phyloP scores from a whole-genome alignment of 352 stramenopile species.

The Saprolegnia diclina region DNA sequence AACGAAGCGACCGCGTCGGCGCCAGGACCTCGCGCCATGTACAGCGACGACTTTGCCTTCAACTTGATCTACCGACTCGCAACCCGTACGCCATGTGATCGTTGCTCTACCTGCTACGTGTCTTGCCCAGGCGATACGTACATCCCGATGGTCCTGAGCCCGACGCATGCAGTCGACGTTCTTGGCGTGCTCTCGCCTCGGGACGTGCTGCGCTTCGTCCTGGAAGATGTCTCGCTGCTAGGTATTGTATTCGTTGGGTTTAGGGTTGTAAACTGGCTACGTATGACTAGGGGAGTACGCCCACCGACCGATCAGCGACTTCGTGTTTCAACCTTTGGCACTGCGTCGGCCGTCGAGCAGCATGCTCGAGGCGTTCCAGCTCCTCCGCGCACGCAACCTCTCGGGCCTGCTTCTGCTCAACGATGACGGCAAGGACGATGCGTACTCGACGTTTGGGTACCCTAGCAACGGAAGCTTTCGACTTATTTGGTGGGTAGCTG shows the following conservation, averaged over 20 bases:
- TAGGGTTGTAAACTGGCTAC: no score
- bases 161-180: background rate
- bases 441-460: conserved; percentile 8
- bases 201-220: conserved; percentile 17
- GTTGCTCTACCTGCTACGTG: background rate
- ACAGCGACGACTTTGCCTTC: conserved; percentile 4
- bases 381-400: background rate
- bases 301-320: background rate
- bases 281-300: background rate
- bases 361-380: conserved; percentile 20
- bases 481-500: background rate
- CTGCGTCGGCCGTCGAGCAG: background rate
- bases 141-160: conserved; percentile 4
- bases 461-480: background rate
- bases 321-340: conserved; percentile 1
- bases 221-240: conserved; percentile 15
- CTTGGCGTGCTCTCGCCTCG: conserved; percentile 1
- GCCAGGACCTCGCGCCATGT: background rate
- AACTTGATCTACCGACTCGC: conserved; percentile 17
- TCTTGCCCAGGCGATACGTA: background rate
- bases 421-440: conserved; percentile 10
- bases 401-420: conserved; percentile 13
- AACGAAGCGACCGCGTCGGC: background rate
- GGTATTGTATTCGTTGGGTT: no score
- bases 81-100: background rate